A percentile compares a stretch with the other conserved stretches of the same genome.
Evolutionary conservation across 805 yeast species (phyloP).

Genomic region (Sugiyamaella lignohabitans): DNA sequence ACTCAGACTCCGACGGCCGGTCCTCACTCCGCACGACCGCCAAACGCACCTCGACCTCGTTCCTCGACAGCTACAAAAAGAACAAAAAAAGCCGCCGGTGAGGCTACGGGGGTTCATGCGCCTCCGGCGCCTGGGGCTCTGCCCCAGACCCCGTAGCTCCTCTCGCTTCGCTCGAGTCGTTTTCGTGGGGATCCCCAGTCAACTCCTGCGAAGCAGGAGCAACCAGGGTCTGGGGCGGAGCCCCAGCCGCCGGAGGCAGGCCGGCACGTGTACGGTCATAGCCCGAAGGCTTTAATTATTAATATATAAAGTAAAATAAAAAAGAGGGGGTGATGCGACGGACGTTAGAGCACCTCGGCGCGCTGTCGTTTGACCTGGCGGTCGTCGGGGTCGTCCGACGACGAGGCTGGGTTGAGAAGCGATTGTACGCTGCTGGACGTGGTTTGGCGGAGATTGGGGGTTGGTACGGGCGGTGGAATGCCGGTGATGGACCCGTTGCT

Average conservation of each 20-base stretch:
- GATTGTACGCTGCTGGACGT: slow-evolving; percentile 18
- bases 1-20: slow-evolving; percentile 11
- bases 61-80: slow-evolving; percentile 14
- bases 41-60: slow-evolving; percentile 6
- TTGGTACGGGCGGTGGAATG: background rate
- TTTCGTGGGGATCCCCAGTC: too few relatives aligned
- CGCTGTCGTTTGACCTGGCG: slow-evolving; percentile 7
- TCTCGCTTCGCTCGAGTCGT: too few relatives aligned
- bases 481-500: slow-evolving; percentile 3
- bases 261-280: too few relatives aligned
- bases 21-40: slow-evolving; percentile 5
- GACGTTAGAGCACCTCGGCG: background rate
- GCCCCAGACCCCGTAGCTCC: too few relatives aligned
- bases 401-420: slow-evolving; percentile 16
- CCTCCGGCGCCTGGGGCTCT: too few relatives aligned
- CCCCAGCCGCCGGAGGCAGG: background rate
- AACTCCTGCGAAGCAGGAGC: background rate
- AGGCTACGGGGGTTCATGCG: too few relatives aligned
- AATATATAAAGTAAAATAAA: too few relatives aligned
- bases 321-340: background rate
- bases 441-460: background rate
- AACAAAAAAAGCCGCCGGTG: slow-evolving; percentile 6
- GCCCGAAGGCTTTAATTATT: too few relatives aligned
- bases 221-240: background rate
- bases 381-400: slow-evolving; percentile 8